phyloP scores from a whole-genome alignment of 306 rosid species.

The Pyrus bretschneideri region DNA sequence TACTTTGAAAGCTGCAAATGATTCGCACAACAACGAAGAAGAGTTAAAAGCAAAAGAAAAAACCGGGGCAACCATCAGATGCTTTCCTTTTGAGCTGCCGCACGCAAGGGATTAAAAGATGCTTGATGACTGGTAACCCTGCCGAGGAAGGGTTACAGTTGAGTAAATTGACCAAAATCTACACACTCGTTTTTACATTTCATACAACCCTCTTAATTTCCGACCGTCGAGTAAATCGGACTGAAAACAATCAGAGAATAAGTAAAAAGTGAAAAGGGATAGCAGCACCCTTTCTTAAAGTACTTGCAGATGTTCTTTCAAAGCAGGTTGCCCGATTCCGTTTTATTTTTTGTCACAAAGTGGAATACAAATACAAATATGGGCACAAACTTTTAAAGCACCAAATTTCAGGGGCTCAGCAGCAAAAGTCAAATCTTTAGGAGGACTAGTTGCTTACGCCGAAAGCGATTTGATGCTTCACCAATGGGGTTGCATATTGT shows the following conservation, averaged over 20 bases:
- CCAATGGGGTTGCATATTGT: background rate
- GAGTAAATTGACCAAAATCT: too few relatives aligned
- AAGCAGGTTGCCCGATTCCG: background rate
- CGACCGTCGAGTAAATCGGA: too few relatives aligned
- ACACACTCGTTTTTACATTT: too few relatives aligned
- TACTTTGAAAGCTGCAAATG: background rate
- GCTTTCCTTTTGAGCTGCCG: conserved; percentile 78
- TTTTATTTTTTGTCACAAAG: background rate
- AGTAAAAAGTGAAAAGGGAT: too few relatives aligned
- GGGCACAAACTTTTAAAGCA: background rate
- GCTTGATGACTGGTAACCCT: conserved; percentile 77
- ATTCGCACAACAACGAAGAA: conserved; percentile 53
- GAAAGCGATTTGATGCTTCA: background rate
- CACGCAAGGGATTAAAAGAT: conserved; percentile 52
- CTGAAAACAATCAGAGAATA: too few relatives aligned
- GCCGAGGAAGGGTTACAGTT: conserved; percentile 47
- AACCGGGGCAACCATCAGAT: conserved; percentile 89
- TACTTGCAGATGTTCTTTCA: background rate
- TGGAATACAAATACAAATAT: background rate
- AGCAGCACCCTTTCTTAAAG: background rate
- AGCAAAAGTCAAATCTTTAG: background rate
- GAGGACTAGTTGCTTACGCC: background rate
- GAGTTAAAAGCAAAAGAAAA: conserved; percentile 86
- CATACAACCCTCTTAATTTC: too few relatives aligned
- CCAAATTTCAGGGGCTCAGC: background rate